Evolutionary conservation across 2,329 filamentous ascomycete species (phyloP), one percentile per base, ranked within the genome.

Genomic region (Cladophialophora psammophila): DNA sequence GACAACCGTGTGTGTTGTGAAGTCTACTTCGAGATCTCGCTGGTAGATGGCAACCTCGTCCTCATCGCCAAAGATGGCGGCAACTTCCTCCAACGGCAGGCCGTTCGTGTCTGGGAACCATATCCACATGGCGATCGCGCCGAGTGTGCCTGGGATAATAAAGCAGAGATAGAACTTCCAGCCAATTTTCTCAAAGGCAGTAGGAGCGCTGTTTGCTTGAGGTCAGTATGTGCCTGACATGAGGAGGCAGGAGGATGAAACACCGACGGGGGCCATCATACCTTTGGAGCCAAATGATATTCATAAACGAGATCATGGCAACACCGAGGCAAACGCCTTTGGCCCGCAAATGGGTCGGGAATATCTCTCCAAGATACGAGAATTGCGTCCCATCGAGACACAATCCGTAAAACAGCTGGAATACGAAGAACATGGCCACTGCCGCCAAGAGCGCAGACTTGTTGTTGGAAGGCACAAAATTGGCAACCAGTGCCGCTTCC

Each of bases 311-410:
- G 53, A 78, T 76, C 56, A 75, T 75, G 13, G 73, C 71, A 40
- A 81, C 72, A 0, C 79, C 77, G 38, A 81, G 53, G 59, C 65
- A 70, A 5, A 71, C 65, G 13, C 69, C 69, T 34, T 71, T 71
- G 10, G 75, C 74, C 2, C 79, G 76, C 13, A 80, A 69, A 65
- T 79, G 76, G 18, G 75, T 82, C 3, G 80, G 81, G 71, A 81
- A 82, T 12, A 83, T 82, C 71, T 83, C 81, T 1, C 78, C 77
- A 12, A 81, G 77, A 60, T 82, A 82, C n/a, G 81, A 75, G 63
- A 82, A 83, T 73, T 82, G 81, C 12, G 79, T 82, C 0, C 81
- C 81, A 64, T 83, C 81, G 26, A 82, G 76, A 70, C 76, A 82
- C 35, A 78, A 80, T 35, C 75, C 77, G 76, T 79, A 82, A 70